Percentiles rank a stretch among this genome's conserved stretches.
These are phyloP conservation scores for Fusarium domesticum DNA, from an alignment of 2,329 filamentous ascomycete genomes.

Conservation along the genomic window DNA sequence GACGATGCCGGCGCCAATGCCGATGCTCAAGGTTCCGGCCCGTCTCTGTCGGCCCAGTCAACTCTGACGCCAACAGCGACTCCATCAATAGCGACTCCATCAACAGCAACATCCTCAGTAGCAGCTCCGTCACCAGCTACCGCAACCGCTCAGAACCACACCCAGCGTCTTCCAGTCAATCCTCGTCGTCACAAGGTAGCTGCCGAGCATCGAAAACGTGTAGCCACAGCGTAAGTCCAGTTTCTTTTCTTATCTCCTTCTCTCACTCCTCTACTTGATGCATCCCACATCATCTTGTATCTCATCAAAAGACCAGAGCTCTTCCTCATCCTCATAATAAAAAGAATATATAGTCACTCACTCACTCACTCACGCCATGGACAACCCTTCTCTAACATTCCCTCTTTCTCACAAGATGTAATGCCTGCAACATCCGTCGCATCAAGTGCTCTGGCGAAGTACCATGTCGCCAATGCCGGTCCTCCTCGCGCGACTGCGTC, in stretches of 20 bases:
- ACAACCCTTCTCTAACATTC: constrained; percentile 9
- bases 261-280: neutral
- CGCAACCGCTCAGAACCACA: constrained; percentile 24
- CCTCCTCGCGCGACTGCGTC: constrained; percentile 43
- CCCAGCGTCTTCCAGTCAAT: constrained; percentile 47
- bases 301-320: neutral
- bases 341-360: too few species aligned
- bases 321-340: constrained; percentile 1
- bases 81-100: too few species aligned
- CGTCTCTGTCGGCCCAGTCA: too few species aligned
- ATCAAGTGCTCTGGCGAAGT: constrained; percentile 51
- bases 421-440: constrained; percentile 51
- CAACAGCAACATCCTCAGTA: too few species aligned
- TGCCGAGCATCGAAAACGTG: constrained; percentile 46
- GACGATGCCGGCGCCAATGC: too few species aligned
- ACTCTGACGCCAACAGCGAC: too few species aligned
- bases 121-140: neutral
- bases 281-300: neutral
- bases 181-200: constrained; percentile 48
- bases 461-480: constrained; percentile 47
- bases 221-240: constrained; percentile 46
- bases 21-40: too few species aligned
- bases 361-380: too few species aligned
- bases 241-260: constrained; percentile 5
- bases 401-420: constrained; percentile 41